A percentile compares a stretch with the other conserved stretches of the same genome.
Evolutionary conservation across 768 basidiomycete genomes (phyloP).

Genomic region (Xerocomellus intermedius): DNA sequence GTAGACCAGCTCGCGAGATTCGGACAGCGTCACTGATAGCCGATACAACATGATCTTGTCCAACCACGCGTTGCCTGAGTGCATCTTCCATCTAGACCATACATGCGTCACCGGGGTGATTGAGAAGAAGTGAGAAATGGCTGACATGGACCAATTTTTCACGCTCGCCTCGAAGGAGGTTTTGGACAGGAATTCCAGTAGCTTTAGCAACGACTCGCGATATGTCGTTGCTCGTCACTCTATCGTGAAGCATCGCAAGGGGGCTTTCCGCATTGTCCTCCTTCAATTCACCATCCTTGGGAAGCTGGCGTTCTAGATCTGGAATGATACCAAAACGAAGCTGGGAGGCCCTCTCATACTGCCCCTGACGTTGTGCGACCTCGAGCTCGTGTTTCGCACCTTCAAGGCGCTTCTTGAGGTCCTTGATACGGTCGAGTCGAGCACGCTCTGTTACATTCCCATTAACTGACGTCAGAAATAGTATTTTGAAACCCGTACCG

Average conservation of each 20-base stretch:
- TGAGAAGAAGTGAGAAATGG: slow-evolving; percentile 8
- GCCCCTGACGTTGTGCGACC: slow-evolving; percentile 85
- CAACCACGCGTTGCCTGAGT: slow-evolving; percentile 73
- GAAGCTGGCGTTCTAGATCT: slow-evolving; percentile 70
- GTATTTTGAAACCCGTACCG: slow-evolving; percentile 36
- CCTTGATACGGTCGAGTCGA: slow-evolving; percentile 66
- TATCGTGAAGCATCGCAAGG: slow-evolving; percentile 72
- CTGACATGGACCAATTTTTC: slow-evolving; percentile 86
- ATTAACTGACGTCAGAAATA: not conserved
- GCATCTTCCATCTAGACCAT: slow-evolving; percentile 78
- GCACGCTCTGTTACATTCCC: slow-evolving; percentile 50
- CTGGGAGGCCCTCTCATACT: slow-evolving; percentile 80
- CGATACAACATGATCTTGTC: slow-evolving; percentile 85
- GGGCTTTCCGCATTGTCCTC: slow-evolving; percentile 43
- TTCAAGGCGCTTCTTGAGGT: slow-evolving; percentile 72
- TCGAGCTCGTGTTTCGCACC: slow-evolving; percentile 84
- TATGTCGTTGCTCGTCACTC: slow-evolving; percentile 88
- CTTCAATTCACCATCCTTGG: slow-evolving; percentile 45
- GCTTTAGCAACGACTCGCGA: slow-evolving; percentile 83
- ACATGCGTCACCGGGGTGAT: not conserved
- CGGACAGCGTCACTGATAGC: slow-evolving; percentile 89
- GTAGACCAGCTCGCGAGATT: slow-evolving; percentile 87
- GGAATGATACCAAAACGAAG: slow-evolving; percentile 85
- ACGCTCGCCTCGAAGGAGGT: slow-evolving; percentile 82
- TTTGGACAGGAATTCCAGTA: slow-evolving; percentile 90